phyloP scores from a whole-genome alignment of 495 filamentous ascomycete species.

The Haplographium delicatum region DNA sequence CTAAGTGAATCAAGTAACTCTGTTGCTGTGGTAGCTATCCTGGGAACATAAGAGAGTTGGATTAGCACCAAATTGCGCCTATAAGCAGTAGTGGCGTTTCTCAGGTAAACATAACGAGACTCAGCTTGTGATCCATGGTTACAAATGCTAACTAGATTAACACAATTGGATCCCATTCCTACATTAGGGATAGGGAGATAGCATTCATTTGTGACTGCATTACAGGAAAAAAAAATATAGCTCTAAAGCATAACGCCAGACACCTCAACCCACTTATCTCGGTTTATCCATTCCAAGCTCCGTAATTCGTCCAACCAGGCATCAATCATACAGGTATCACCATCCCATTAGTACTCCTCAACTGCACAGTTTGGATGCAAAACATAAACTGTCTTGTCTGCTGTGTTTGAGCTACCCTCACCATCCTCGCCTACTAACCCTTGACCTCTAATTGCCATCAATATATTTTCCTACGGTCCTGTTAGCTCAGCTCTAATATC shows the following conservation, averaged over 20 bases:
- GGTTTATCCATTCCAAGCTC: constrained; percentile 7
- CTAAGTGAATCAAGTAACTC: no score
- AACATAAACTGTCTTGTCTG: constrained; percentile 69
- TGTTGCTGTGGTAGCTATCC: no score
- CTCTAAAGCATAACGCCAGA: constrained; percentile 11
- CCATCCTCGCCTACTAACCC: constrained; percentile 57
- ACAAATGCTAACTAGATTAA: no score
- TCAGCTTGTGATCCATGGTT: no score
- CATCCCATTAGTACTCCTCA: constrained; percentile 46
- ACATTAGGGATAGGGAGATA: no score
- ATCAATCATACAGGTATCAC: constrained; percentile 10
- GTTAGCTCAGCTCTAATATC: no score
- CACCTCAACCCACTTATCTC: constrained; percentile 6
- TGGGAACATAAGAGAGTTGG: no score
- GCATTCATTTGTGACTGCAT: background rate
- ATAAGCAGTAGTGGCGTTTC: no score
- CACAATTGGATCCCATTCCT: no score
- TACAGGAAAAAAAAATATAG: background rate
- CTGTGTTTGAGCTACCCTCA: constrained; percentile 36
- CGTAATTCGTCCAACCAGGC: background rate
- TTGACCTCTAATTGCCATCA: constrained; percentile 87
- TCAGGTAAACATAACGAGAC: no score
- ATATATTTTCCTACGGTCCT: constrained; percentile 85
- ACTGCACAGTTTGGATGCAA: constrained; percentile 91
- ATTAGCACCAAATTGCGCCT: no score